Base-by-base conservation (phyloP, 306 rosid species). In the Trifolium pratense region DNA sequence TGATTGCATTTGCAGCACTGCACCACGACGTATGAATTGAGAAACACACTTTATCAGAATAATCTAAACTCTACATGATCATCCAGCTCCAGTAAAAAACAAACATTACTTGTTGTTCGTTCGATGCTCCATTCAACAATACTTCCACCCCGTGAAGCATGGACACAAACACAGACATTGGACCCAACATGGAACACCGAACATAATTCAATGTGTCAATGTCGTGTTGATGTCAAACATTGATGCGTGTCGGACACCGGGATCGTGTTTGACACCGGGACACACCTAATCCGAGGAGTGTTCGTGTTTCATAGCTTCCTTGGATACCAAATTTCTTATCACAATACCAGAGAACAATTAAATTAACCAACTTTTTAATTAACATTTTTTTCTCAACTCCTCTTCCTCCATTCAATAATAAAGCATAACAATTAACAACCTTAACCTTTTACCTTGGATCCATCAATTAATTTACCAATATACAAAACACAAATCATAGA, bases 101-200 rank as follows among this genome's bases (percentile, higher is more conserved):
- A 15, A 40, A 26, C 31, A 26, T 26, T 26, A 3, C 4, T 34
- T 21, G 12, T 65, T 29, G 17, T 18, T 26, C 53, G 45, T 68
- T 66, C 70, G 52, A 79, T n/a, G 45, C 78, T 63, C 57, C 78
- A 63, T 73, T 75, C 65, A 59, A 55, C 46, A 75, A 53, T 73
- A 55, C 68, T 82, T 43, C 37, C 56, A 70, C 21, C 52, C 23
- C 5, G 53, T 31, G 11, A 26, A 26, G 31, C 31, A 26, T 26
- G 31, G 25, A 21, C 25, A 21, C 25, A 21, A 21, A 21, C 25
- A 21, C 25, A n/a, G n/a, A n/a, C n/a, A n/a, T n/a, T 2, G 1
- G 25, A 21, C 25, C 1, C 25, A 21, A 21, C 25, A 21, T 21
- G 25, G 25, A 21, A 21, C 5, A 0, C 31, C 31, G 31, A 6